phyloP scores from a whole-genome alignment of 1,284 basidiomycete genomes.

The Cutaneotrichosporon cavernicola region DNA sequence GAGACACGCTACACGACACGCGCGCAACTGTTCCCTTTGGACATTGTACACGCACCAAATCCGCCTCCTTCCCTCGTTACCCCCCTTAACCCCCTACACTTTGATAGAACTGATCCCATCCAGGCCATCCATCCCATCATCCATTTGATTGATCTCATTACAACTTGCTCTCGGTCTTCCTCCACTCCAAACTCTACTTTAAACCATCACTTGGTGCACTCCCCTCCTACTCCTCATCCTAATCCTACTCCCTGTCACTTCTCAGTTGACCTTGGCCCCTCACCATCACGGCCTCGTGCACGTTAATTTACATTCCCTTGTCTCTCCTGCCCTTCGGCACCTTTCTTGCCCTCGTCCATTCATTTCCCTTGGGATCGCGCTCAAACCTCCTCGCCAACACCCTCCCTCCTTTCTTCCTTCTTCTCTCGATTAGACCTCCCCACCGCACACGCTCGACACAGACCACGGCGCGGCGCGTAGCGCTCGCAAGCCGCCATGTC shows the following conservation, averaged over 20 bases:
- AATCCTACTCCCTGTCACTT: neutral
- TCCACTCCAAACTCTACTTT: no score
- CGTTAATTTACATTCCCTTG: neutral
- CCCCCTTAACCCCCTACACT: no score
- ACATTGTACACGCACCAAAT: no score
- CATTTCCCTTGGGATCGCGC: neutral
- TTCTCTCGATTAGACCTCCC: neutral
- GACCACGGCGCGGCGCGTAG: slow-evolving; percentile 7
- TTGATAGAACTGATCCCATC: no score
- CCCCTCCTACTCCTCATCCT: neutral
- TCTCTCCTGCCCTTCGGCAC: neutral
- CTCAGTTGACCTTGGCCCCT: no score
- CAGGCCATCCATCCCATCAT: no score
- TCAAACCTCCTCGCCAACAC: neutral
- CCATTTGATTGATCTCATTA: no score
- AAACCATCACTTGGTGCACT: no score
- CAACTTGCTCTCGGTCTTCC: no score
- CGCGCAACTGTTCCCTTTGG: no score
- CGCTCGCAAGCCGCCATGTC: slow-evolving; percentile 14
- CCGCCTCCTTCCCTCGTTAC: no score
- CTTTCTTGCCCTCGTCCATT: slow-evolving; percentile 1
- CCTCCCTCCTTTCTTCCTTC: neutral
- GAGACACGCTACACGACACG: no score
- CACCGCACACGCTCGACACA: neutral
- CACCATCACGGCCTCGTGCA: neutral